Evolutionary conservation across 2,329 filamentous ascomycete genomes (phyloP).

Genomic region (Fusarium cyanostomum): DNA sequence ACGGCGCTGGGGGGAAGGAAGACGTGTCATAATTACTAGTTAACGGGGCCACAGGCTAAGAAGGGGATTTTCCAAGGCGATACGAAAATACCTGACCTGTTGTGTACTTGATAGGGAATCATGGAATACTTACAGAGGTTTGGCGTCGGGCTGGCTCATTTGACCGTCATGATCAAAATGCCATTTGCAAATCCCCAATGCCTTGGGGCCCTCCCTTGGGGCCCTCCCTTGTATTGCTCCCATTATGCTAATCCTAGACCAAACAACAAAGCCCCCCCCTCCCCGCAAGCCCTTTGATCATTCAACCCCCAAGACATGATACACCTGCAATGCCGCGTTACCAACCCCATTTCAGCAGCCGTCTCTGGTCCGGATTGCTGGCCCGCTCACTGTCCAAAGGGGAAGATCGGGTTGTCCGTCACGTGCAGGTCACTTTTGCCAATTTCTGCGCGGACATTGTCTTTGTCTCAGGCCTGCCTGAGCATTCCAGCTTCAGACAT

Average conservation of each 20-base stretch:
- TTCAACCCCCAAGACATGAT: slow-evolving; percentile 12
- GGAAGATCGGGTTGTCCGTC: slow-evolving; percentile 27
- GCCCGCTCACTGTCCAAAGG: slow-evolving; percentile 9
- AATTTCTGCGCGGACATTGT: slow-evolving; percentile 44
- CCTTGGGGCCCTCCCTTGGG: slow-evolving; percentile 2
- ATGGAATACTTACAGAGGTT: slow-evolving; percentile 38
- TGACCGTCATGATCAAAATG: slow-evolving; percentile 35
- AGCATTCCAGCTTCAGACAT: slow-evolving; percentile 47
- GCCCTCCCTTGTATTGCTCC: slow-evolving; percentile 30
- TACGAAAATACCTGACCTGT: slow-evolving; percentile 36
- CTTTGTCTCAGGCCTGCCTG: slow-evolving; percentile 49
- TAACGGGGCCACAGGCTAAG: slow-evolving; percentile 31
- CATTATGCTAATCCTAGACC: slow-evolving; percentile 27
- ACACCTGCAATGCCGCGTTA: slow-evolving; percentile 12
- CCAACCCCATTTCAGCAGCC: slow-evolving; percentile 25
- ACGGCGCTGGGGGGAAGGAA: slow-evolving; percentile 36
- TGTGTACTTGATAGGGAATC: slow-evolving; percentile 41
- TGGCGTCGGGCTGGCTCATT: slow-evolving; percentile 42
- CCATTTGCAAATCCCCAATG: slow-evolving; percentile 21
- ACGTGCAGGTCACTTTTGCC: slow-evolving; percentile 39
- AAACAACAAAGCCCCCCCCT: slow-evolving; percentile 32
- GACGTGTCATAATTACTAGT: slow-evolving; percentile 45
- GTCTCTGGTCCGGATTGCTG: slow-evolving; percentile 18
- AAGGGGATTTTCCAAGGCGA: slow-evolving; percentile 24
- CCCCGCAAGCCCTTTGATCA: slow-evolving; percentile 31